Conservation (phyloP, 306 rosid species). For the Cucurbita argyrosperma region DNA sequence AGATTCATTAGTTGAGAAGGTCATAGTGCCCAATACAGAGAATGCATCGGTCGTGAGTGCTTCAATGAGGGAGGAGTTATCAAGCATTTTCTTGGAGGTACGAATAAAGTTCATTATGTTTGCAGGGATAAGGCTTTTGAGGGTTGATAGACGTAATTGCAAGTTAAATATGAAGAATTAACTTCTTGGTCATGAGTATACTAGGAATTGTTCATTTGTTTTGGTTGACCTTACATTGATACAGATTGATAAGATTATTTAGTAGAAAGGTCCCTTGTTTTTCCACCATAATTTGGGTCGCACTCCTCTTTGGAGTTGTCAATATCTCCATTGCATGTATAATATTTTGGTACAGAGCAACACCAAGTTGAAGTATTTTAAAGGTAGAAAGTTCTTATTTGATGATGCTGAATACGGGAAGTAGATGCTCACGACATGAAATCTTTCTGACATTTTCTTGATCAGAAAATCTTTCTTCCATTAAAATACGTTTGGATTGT, state of each 20-base stretch:
- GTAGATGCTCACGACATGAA: not conserved
- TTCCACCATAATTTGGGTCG: too few species aligned
- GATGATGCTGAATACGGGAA: not conserved
- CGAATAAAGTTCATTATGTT: not conserved
- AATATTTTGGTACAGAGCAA: not conserved
- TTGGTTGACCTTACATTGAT: not conserved
- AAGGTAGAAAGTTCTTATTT: not conserved
- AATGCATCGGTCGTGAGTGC: slow-evolving; percentile 37
- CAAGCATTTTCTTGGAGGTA: slow-evolving; percentile 87
- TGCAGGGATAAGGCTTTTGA: not conserved
- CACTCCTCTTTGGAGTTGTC: not conserved
- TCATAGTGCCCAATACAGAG: slow-evolving; percentile 55
- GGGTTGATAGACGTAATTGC: not conserved
- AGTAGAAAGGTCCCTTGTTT: not conserved
- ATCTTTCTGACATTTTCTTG: not conserved
- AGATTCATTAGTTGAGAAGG: slow-evolving; percentile 65
- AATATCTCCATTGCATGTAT: not conserved
- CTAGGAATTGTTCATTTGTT: not conserved
- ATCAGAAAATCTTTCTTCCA: not conserved
- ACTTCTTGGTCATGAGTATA: not conserved
- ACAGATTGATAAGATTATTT: not conserved
- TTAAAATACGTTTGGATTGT: not conserved
- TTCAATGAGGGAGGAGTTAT: slow-evolving; percentile 72
- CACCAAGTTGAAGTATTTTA: not conserved
- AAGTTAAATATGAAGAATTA: not conserved